phyloP scores from a whole-genome alignment of 2,329 filamentous ascomycete genomes.

The Ophiosphaerella narmari region DNA sequence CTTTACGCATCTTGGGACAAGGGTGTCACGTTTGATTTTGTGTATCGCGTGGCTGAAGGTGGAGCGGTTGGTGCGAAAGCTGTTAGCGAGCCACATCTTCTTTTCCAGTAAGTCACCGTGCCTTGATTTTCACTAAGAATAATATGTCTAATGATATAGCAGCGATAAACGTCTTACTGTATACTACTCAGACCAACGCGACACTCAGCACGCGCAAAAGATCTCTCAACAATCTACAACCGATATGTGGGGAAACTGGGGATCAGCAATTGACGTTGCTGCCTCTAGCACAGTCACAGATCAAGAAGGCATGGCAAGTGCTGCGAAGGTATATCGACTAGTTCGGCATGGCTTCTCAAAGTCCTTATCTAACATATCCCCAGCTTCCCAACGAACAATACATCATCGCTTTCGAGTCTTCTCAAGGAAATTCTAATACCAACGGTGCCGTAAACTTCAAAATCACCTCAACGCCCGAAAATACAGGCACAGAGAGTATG shows the following conservation, averaged over 20 bases:
- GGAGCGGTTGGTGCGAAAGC: conserved; percentile 12
- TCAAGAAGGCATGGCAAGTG: conserved; percentile 14
- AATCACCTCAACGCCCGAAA: conserved; percentile 16
- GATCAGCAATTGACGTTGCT: conserved; percentile 16
- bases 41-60: conserved; percentile 16
- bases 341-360: no score
- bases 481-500: conserved; percentile 9
- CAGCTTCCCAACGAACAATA: conserved; percentile 24
- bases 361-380: neutral
- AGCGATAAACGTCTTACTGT: conserved; percentile 15
- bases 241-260: conserved; percentile 20
- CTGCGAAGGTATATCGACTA: conserved; percentile 12
- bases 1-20: conserved; percentile 19
- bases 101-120: conserved; percentile 15
- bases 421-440: conserved; percentile 3
- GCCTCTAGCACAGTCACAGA: conserved; percentile 11
- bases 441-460: conserved; percentile 20
- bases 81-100: conserved; percentile 21
- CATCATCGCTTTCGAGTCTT: conserved; percentile 20
- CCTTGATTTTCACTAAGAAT: no score
- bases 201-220: conserved; percentile 21
- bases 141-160: neutral
- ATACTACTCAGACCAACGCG: conserved; percentile 25
- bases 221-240: conserved; percentile 20
- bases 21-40: conserved; percentile 20